Percentiles rank a stretch among this genome's conserved stretches.
Conservation (phyloP, 2,329 filamentous ascomycete species). For the Tolypocladium inflatum region DNA sequence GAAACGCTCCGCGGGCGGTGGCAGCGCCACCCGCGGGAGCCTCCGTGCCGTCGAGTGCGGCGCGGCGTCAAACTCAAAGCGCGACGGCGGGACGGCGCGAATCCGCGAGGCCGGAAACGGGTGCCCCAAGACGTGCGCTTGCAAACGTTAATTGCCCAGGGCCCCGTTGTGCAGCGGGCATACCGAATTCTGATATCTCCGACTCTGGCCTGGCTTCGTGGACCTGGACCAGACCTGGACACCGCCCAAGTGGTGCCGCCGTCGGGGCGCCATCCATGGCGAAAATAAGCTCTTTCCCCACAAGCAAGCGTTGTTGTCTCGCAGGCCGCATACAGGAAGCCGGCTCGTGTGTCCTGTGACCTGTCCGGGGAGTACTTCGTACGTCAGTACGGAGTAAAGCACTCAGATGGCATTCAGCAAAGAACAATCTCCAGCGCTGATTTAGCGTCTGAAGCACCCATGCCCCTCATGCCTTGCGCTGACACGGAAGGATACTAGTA, state of each 20-base stretch:
- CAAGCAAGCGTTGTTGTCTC: slow-evolving; percentile 2
- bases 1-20: background rate
- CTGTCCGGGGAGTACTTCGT: background rate
- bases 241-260: background rate
- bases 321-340: background rate
- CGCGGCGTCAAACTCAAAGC: background rate
- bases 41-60: background rate
- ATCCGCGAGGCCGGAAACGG: background rate
- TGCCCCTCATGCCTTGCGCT: background rate
- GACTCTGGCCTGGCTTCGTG: background rate
- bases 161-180: background rate
- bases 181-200: background rate
- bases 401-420: background rate
- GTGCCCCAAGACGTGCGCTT: background rate
- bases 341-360: background rate
- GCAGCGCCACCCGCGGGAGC: background rate
- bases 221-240: background rate
- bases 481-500: background rate
- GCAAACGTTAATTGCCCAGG: background rate
- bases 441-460: background rate
- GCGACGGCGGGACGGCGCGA: background rate
- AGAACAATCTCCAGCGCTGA: background rate
- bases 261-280: background rate
- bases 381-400: background rate
- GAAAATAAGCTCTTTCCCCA: background rate